These are phyloP conservation scores for Eimeria falciformis DNA, from an alignment of 169 alveolate genomes.

Conservation along the genomic window DNA sequence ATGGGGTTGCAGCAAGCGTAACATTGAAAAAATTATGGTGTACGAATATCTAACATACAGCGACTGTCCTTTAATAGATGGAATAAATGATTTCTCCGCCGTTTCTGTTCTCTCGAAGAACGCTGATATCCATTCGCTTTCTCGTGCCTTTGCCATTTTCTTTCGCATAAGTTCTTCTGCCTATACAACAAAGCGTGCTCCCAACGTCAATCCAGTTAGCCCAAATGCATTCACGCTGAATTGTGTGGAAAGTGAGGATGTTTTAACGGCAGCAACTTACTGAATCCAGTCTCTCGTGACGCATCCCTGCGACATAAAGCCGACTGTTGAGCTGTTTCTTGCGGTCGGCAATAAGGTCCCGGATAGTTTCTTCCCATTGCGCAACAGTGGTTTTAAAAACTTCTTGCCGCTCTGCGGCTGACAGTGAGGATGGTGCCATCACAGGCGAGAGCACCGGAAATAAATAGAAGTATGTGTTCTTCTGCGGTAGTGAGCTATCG, in stretches of 20 bases:
- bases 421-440: constrained; percentile 43
- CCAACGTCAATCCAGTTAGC: background rate
- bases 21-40: too few relatives aligned
- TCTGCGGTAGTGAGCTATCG: background rate
- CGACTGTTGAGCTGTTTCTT: background rate
- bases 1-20: too few relatives aligned
- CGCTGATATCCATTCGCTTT: constrained; percentile 37
- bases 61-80: constrained; percentile 20
- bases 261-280: background rate
- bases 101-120: background rate
- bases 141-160: background rate
- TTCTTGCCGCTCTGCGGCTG: background rate
- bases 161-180: constrained; percentile 6
- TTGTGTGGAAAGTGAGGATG: too few relatives aligned
- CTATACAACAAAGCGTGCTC: background rate
- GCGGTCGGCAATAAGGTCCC: background rate
- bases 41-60: background rate
- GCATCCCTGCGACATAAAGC: background rate
- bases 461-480: background rate
- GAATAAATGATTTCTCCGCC: constrained; percentile 14
- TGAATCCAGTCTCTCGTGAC: constrained; percentile 13
- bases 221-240: too few relatives aligned
- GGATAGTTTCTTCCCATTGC: constrained; percentile 52
- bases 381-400: constrained; percentile 8
- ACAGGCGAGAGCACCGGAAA: background rate